Conservation (phyloP, 208 protist genomes). For the Leishmania lainsoni region DNA sequence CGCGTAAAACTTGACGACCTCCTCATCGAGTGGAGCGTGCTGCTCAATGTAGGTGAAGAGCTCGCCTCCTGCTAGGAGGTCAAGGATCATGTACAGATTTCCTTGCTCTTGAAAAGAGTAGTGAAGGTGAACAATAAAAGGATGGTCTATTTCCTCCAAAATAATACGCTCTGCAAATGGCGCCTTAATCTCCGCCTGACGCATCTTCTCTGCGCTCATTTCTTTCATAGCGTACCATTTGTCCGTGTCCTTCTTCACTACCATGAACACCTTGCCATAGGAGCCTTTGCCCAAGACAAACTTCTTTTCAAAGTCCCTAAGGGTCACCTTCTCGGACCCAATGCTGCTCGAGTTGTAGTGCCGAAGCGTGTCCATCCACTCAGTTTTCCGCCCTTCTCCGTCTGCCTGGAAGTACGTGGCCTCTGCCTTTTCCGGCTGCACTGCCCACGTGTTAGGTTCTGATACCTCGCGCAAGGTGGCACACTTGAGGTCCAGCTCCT, state of each 20-base stretch:
- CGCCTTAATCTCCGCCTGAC: constrained; percentile 33
- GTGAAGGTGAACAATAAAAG: constrained; percentile 95
- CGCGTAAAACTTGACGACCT: constrained; percentile 90
- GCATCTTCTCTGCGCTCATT: constrained; percentile 82
- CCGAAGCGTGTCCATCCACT: constrained; percentile 44
- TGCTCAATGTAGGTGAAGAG: constrained; percentile 86
- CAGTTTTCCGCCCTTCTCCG: constrained; percentile 39
- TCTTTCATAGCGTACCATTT: constrained; percentile 94
- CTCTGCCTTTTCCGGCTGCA: constrained; percentile 31
- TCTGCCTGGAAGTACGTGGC: constrained; percentile 37
- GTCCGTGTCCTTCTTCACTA: constrained; percentile 82
- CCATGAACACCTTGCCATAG: constrained; percentile 93
- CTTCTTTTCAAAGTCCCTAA: constrained; percentile 89
- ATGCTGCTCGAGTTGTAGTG: constrained; percentile 38
- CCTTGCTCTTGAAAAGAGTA: constrained; percentile 96
- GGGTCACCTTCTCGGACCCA: constrained; percentile 54
- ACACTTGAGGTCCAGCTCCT: constrained; percentile 56
- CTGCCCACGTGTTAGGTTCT: constrained; percentile 28
- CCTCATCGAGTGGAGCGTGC: constrained; percentile 63
- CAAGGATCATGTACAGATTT: constrained; percentile 93
- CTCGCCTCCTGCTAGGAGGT: constrained; percentile 93
- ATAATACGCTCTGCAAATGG: constrained; percentile 88
- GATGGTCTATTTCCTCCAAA: constrained; percentile 91
- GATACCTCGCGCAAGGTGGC: constrained; percentile 32
- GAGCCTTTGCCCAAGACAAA: constrained; percentile 92